Evolutionary conservation across 1,139 yeast genomes (phyloP), one percentile per base, ranked within the genome.

Genomic region (Arxiozyma telluris): DNA sequence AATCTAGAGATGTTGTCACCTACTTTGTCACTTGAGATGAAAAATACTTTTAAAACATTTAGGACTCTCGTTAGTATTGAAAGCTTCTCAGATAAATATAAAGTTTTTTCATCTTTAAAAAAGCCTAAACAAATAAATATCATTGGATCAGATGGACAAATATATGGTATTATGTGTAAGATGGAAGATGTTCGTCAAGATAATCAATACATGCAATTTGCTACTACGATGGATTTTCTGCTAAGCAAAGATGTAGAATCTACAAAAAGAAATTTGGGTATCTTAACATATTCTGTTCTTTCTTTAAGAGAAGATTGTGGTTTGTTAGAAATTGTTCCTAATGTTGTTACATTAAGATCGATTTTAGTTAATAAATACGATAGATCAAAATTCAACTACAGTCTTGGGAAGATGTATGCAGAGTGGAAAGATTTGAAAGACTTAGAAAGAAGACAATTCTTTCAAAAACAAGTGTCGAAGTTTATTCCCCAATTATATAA

Each of bases 131-230:
- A 87, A 59, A 75, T 94, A 5, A 81, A 82, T 4, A 73, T 93
- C 2, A 72, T 82, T 51, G 98, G 98, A 0, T 82, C 88, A 1
- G 89, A 93, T 71, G 93, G 93, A 12, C 69, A 72, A 17, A 69
- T 74, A 0, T 91, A 90, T 67, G 79, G 84, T 41, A 76, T 94
- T 34, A 77, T 94, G 73, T 84, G 96, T 60, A 94, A 94, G 67
- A 80, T 84, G 58, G 99, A 94, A 68, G 98, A 94, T 71, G 84
- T 95, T 12, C 75, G 98, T 60, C 95, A 94, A 66, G 99, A 94
- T 73, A 95, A 96, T 5, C 86, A 96, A 61, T 81, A 93, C 50
- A 88, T 93, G 80, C 98, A 94, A 63, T 85, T 94, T 61, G 90
- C 97, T 0, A 82, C 90, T 1, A 86, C 91, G 71, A 83, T 93